A percentile compares a stretch with the other conserved stretches of the same genome.
phyloP scores from a whole-genome alignment of 208 protist genomes.

The Herpetomonas samuelpessoai region DNA sequence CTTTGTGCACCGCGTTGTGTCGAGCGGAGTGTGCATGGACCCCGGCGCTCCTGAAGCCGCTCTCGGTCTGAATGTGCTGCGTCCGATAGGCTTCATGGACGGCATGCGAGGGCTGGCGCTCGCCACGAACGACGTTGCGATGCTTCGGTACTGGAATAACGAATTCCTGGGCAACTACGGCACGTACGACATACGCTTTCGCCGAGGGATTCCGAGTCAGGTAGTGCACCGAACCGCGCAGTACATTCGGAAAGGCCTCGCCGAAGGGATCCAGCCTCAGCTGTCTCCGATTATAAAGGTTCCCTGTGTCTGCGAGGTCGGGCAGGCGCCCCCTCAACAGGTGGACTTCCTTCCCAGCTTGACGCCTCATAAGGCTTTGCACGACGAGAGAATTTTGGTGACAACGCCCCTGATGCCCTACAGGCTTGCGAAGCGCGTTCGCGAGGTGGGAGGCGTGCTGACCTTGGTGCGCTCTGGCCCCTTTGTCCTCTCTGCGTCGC shows the following conservation, averaged over 20 bases:
- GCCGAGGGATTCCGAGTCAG: constrained; percentile 47
- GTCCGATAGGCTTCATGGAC: constrained; percentile 75
- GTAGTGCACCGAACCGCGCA: constrained; percentile 33
- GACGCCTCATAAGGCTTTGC: constrained; percentile 17
- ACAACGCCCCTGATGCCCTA: constrained; percentile 78
- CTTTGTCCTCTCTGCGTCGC: constrained; percentile 44
- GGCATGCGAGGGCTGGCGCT: constrained; percentile 75
- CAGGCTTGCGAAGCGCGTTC: constrained; percentile 48
- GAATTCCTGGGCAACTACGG: constrained; percentile 85
- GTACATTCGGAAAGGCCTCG: constrained; percentile 29
- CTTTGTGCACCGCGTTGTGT: constrained; percentile 82
- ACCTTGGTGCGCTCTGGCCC: constrained; percentile 69
- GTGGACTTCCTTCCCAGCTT: constrained; percentile 9
- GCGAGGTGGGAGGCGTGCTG: constrained; percentile 42
- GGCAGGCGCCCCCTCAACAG: neutral
- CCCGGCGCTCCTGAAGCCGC: constrained; percentile 5
- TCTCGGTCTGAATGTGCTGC: constrained; percentile 78
- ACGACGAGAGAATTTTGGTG: constrained; percentile 51
- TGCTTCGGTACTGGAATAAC: constrained; percentile 90
- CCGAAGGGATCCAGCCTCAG: constrained; percentile 29
- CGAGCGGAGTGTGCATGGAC: constrained; percentile 13
- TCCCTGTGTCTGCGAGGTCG: constrained; percentile 50
- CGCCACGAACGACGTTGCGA: constrained; percentile 80
- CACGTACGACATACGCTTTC: constrained; percentile 80
- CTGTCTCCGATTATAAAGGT: constrained; percentile 29